Evolutionary conservation across 306 rosid genomes (phyloP), one percentile per base, ranked within the genome.

Genomic region (Dryas octopetala): DNA sequence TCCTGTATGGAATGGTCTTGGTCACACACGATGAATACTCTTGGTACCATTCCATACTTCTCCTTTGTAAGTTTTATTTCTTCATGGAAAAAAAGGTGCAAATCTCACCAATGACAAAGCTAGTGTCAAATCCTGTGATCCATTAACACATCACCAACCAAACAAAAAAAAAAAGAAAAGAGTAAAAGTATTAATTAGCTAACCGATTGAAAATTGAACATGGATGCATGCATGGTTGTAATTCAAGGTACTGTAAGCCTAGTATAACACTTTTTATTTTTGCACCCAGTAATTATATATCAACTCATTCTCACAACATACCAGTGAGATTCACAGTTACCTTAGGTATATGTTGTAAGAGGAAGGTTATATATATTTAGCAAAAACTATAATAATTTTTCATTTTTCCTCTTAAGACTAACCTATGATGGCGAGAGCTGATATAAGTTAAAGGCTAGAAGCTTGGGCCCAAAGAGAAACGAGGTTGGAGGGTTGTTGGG

Each of bases 101-200:
- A 84, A 83, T 54, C 89, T 82, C 78, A 80, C 72, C 71, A 82
- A 53, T 7, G 82, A 67, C 57, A 49, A 7, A 11, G 78, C 88
- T 44, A 80, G 84, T 9, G 71, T 62, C 70, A 80, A 72, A 55
- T 84, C 85, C 88, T 87, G 41, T 28, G 38, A 1, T 38, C 19
- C 19, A 67, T 23, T 0, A 23, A 26, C 13, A 48, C 6, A 55
- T 17, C 6, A 12, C 38, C 38, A 28, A 28, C n/a, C 6, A 52
- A 52, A 12, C 38, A 48, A 5, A 5, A 28, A 26, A 5, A 52
- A 14, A 13, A 52, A 52, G 7, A 41, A 53, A n/a, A 52, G 4
- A 4, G 3, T 0, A 0, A 11, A 50, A 50, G 6, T 8, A 46
- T 46, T 60, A 57, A 28, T 19, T 46, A 28, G 38, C 38, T 28